Evolutionary conservation across 371 early-diverging fungal genomes (phyloP).

Genomic region (Mortierella polycephala): DNA sequence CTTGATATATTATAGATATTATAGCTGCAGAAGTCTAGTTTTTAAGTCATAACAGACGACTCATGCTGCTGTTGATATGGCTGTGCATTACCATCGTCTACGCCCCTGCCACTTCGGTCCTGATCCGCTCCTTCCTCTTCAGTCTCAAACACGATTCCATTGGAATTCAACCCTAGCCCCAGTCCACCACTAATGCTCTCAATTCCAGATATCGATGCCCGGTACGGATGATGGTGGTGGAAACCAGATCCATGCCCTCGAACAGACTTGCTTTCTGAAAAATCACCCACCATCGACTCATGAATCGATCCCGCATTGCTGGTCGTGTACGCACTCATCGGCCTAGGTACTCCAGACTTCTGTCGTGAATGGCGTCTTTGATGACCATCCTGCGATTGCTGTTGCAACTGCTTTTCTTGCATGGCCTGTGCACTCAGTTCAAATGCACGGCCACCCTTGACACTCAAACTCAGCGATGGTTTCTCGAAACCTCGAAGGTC

Average conservation of each 20-base stretch:
- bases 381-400: neutral
- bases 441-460: conserved; percentile 22
- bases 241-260: conserved; percentile 1
- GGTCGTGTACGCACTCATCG: conserved; percentile 30
- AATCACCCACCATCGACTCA: conserved; percentile 13
- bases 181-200: neutral
- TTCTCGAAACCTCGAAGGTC: neutral
- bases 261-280: conserved; percentile 20
- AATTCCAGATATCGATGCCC: conserved; percentile 17
- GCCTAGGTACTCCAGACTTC: conserved; percentile 3
- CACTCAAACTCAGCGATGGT: conserved; percentile 13
- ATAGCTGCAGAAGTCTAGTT: no score
- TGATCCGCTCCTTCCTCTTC: no score
- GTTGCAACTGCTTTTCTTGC: conserved; percentile 7
- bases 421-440: conserved; percentile 31
- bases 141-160: no score
- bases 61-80: no score
- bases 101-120: no score
- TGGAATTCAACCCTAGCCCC: neutral
- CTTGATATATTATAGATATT: no score
- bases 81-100: no score
- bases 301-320: conserved; percentile 23
- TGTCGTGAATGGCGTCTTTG: conserved; percentile 5
- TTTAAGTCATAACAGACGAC: no score
- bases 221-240: conserved; percentile 12